phyloP scores from a whole-genome alignment of 306 rosid genomes.

The Alnus rubra region DNA sequence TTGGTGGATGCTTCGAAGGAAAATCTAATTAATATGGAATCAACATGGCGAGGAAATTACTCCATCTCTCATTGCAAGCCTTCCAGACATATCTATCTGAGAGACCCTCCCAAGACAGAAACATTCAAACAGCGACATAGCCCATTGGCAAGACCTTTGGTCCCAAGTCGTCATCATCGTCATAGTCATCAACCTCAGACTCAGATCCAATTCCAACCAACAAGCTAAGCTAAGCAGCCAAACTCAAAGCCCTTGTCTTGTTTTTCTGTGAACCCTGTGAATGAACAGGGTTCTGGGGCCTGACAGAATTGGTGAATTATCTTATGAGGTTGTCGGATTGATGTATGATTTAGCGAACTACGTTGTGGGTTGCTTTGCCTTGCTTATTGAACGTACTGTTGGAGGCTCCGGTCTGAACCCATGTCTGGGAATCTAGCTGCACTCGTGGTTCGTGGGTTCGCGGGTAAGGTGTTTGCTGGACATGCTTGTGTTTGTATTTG shows the following conservation, averaged over 20 bases:
- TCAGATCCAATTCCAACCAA: slow-evolving; percentile 32
- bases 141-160: slow-evolving; percentile 22
- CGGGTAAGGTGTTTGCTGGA: slow-evolving; percentile 34
- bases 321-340: neutral
- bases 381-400: neutral
- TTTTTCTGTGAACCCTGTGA: neutral
- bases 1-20: neutral
- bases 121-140: neutral
- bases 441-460: slow-evolving; percentile 24
- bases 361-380: slow-evolving; percentile 6
- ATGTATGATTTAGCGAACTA: slow-evolving; percentile 6
- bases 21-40: slow-evolving; percentile 2
- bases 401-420: slow-evolving; percentile 9
- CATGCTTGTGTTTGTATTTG: neutral
- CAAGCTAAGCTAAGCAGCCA: slow-evolving; percentile 10
- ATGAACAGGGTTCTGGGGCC: neutral
- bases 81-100: slow-evolving; percentile 2
- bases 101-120: neutral
- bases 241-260: neutral
- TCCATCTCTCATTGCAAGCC: neutral
- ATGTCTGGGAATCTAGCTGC: slow-evolving; percentile 37
- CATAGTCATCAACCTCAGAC: slow-evolving; percentile 29
- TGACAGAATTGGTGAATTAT: neutral
- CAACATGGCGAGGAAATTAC: neutral
- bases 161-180: slow-evolving; percentile 37